Percentiles rank a stretch among this genome's conserved stretches.
Conservation (phyloP, 1,139 yeast genomes). For the Kodamaea derodonti region DNA sequence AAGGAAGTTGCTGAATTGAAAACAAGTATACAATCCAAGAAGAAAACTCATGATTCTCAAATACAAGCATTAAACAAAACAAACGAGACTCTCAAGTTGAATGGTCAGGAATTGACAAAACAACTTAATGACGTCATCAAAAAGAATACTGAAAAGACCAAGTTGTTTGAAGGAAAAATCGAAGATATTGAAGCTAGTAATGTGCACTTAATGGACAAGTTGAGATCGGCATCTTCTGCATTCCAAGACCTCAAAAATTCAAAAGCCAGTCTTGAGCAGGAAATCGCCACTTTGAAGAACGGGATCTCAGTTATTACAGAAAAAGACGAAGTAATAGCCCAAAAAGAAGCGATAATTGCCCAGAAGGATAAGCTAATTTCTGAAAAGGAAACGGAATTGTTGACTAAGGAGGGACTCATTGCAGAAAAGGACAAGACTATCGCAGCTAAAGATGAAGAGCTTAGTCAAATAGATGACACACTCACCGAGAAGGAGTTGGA, state of each 20-base stretch:
- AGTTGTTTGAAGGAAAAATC: conserved; percentile 19
- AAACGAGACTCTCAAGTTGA: conserved; percentile 20
- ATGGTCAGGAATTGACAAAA: conserved; percentile 22
- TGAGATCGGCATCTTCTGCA: conserved; percentile 45
- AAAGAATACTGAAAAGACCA: conserved; percentile 15
- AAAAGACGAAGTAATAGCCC: neutral
- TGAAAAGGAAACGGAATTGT: neutral
- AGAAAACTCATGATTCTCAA: conserved; percentile 21
- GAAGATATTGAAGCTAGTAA: conserved; percentile 33
- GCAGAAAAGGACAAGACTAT: neutral
- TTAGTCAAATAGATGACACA: neutral
- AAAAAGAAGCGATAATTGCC: neutral
- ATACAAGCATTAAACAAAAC: conserved; percentile 20
- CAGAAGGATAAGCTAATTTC: neutral
- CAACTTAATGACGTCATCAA: conserved; percentile 9
- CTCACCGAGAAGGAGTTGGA: neutral
- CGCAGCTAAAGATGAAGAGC: conserved; percentile 2
- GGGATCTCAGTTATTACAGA: neutral
- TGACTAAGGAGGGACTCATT: neutral
- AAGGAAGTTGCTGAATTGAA: conserved; percentile 28
- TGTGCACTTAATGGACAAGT: conserved; percentile 39
- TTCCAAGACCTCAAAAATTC: conserved; percentile 36
- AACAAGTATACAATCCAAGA: conserved; percentile 7
- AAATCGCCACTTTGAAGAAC: neutral
- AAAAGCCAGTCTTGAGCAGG: conserved; percentile 14